A percentile compares a stretch with the other conserved stretches of the same genome.
Conservation (phyloP, 768 basidiomycete species). For the Tulasnella sp. region DNA sequence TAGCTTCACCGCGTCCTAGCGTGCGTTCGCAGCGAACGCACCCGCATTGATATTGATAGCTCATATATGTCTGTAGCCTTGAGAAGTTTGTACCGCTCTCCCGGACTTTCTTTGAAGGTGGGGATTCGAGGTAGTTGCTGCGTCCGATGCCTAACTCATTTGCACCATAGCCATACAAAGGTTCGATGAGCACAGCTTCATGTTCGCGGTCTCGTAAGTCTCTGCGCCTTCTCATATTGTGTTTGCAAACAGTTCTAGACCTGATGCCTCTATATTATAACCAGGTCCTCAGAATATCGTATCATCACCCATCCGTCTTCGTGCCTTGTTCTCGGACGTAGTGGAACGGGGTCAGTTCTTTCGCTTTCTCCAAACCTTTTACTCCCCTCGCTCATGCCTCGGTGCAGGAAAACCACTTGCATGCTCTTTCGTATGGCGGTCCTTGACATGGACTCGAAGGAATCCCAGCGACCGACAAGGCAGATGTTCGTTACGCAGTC, state of each 20-base stretch:
- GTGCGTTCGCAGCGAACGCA: not conserved
- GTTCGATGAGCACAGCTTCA: not conserved
- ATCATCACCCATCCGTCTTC: slow-evolving; percentile 21
- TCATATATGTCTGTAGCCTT: not conserved
- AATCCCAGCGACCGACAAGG: not conserved
- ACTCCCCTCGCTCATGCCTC: not conserved
- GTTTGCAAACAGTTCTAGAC: too few relatives aligned
- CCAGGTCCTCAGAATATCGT: slow-evolving; percentile 6
- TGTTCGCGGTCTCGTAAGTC: slow-evolving; percentile 18
- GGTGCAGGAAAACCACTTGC: slow-evolving; percentile 20
- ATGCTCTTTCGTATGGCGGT: slow-evolving; percentile 19
- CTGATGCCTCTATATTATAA: not conserved
- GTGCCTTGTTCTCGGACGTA: slow-evolving; percentile 20
- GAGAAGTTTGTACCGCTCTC: slow-evolving; percentile 9
- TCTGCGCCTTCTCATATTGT: not conserved
- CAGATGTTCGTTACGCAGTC: slow-evolving; percentile 24
- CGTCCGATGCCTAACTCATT: not conserved
- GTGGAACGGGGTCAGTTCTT: slow-evolving; percentile 19
- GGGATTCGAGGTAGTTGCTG: not conserved
- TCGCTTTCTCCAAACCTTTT: not conserved
- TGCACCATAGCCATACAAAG: slow-evolving; percentile 3
- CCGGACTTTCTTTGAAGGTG: slow-evolving; percentile 2
- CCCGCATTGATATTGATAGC: not conserved
- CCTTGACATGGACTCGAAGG: slow-evolving; percentile 2
- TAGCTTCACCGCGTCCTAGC: slow-evolving; percentile 11